These are phyloP conservation scores for Aspergillus avenaceus DNA, from an alignment of 495 filamentous ascomycete genomes.

Conservation along the genomic window DNA sequence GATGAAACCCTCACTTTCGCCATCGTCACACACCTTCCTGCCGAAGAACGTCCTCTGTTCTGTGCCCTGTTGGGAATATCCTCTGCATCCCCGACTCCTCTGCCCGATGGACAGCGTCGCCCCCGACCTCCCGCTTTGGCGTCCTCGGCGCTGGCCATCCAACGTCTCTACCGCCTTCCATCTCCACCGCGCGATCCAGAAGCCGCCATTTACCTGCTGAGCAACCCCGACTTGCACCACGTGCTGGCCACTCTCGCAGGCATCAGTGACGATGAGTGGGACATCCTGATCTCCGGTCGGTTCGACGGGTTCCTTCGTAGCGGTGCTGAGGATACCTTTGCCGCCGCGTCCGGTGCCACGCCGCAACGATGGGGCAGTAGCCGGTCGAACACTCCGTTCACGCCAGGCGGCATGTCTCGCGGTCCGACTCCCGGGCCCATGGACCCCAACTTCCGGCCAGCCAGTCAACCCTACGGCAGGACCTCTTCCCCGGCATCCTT, in stretches of 20 bases:
- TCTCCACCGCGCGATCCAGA: conserved; percentile 75
- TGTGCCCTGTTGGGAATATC: conserved; percentile 71
- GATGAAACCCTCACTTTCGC: conserved; percentile 91
- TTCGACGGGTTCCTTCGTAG: conserved; percentile 98
- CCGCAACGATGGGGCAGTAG: conserved; percentile 30
- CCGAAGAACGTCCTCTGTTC: conserved; percentile 70
- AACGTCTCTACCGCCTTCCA: conserved; percentile 76
- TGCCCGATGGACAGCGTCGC: conserved; percentile 45
- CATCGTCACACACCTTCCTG: conserved; percentile 80
- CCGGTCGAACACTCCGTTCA: conserved; percentile 43
- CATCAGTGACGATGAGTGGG: conserved; percentile 88
- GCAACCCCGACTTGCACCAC: conserved; percentile 75
- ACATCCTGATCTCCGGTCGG: conserved; percentile 89
- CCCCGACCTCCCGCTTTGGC: conserved; percentile 63
- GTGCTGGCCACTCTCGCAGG: conserved; percentile 82
- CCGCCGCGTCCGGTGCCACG: conserved; percentile 9
- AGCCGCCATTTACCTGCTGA: conserved; percentile 82
- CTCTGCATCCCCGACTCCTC: conserved; percentile 41
- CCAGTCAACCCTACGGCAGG: conserved; percentile 34
- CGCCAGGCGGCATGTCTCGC: conserved; percentile 35
- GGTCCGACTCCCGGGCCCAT: conserved; percentile 36
- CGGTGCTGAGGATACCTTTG: conserved; percentile 67
- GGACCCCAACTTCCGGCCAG: conserved; percentile 33
- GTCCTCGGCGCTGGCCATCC: conserved; percentile 69
- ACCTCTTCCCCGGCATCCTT: conserved; percentile 35